Evolutionary conservation across 1,284 basidiomycete genomes (phyloP), one percentile per base, ranked within the genome.

Genomic region (Rhodotorula sp.): DNA sequence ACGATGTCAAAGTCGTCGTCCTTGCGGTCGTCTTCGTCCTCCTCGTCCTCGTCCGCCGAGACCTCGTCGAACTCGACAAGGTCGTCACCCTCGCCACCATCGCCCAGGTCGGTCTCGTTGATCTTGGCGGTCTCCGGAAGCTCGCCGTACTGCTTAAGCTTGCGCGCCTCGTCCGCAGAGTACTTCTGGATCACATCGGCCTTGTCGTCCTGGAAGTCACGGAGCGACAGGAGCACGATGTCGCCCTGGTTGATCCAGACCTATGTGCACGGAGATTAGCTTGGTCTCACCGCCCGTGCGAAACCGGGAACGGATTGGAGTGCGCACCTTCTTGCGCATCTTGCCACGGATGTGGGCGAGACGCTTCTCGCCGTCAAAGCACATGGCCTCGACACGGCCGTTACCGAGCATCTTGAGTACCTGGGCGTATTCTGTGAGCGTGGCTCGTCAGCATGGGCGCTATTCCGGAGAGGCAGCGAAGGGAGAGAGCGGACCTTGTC

Each of bases 161-260:
- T 93, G 76, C 94, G 87, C 39, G 93, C 93, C 79, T 86, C 86
- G 73, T 84, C 81, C 32, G 84, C 81, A 77, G 94, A 97, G 84
- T 99, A 99, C 84, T 97, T 97, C 81, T 97, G 96, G 80, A 99
- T 98, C 61, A 99, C 96, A 84, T 99, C 97, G 44, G 95, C 97
- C 83, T 98, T 98, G 83, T 94, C 94, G 80, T 99, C 97, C 83
- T 99, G 96, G 88, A 99, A 99, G 69, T 99, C 97, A 78, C 97
- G 92, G 65, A 99, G 87, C 41, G 96, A 99, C 53, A 99, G 86
- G 57, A 99, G 86, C 74, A 99, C 90, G 81, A 99, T 98, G 81
- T 99, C 97, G 78, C 97, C 97, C 80, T 95, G 92, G 82, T 97
- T 97, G 83, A 99, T 99, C 97, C 97, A 99, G 79, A 99, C 95